phyloP scores from a whole-genome alignment of 805 yeast genomes.

The Starmerella stigmatis region DNA sequence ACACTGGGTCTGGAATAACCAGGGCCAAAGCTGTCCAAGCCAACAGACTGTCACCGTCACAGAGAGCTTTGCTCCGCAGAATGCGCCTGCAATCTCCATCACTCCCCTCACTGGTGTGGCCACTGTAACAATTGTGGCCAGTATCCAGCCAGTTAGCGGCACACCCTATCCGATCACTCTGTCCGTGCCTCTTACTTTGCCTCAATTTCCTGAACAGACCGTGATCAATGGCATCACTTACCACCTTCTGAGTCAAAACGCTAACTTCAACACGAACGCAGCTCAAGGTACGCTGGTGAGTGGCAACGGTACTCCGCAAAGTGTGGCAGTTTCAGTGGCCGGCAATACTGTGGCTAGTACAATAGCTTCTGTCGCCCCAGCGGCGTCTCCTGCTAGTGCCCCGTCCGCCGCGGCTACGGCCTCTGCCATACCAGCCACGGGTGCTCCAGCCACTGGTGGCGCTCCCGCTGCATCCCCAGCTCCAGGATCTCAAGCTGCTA shows the following conservation, averaged over 20 bases:
- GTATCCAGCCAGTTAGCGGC: background rate
- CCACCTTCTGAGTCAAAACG: background rate
- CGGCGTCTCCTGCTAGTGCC: background rate
- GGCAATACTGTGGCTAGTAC: background rate
- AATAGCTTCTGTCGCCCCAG: background rate
- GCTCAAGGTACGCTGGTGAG: background rate
- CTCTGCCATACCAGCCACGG: background rate
- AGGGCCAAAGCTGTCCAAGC: background rate
- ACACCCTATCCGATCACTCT: background rate
- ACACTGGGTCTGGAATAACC: no score
- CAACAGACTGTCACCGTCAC: background rate
- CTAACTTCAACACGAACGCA: background rate
- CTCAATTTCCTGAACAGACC: background rate
- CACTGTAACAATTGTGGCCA: background rate
- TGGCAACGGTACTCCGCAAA: background rate
- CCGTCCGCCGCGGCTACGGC: background rate
- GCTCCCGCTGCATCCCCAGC: background rate
- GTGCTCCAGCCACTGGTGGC: background rate
- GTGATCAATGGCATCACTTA: conserved; percentile 1
- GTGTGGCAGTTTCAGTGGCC: background rate
- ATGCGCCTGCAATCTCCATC: background rate
- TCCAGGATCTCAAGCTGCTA: background rate
- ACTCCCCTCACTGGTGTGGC: background rate
- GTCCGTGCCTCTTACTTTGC: background rate
- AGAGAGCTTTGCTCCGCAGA: background rate